These are phyloP conservation scores for Paracamarosporium sp. DNA, from an alignment of 2,329 filamentous ascomycete genomes.

Conservation along the genomic window DNA sequence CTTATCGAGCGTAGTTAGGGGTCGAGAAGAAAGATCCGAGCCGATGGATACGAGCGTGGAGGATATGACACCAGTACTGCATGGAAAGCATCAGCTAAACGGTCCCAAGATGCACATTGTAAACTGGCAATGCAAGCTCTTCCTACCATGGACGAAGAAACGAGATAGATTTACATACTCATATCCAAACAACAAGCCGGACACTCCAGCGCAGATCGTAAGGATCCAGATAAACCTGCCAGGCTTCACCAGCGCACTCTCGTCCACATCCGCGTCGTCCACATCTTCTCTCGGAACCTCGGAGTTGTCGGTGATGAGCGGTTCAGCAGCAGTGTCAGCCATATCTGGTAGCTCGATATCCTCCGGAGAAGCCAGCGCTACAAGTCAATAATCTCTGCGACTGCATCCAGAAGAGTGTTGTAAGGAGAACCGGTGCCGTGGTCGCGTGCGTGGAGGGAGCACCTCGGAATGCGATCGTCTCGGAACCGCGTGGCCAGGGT, in stretches of 20 bases:
- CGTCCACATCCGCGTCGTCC: slow-evolving; percentile 33
- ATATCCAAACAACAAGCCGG: slow-evolving; percentile 67
- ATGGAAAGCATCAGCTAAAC: slow-evolving; percentile 4
- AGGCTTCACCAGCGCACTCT: slow-evolving; percentile 34
- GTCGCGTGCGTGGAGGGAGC: background rate
- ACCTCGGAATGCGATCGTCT: background rate
- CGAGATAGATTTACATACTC: slow-evolving; percentile 51
- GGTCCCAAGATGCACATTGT: no score
- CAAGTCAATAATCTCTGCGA: background rate
- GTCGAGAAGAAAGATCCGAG: slow-evolving; percentile 58
- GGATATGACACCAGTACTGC: slow-evolving; percentile 65
- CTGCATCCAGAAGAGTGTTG: background rate
- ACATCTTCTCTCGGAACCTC: slow-evolving; percentile 20
- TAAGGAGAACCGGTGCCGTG: background rate
- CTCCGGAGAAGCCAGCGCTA: slow-evolving; percentile 18
- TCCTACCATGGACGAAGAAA: no score
- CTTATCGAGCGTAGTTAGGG: slow-evolving; percentile 62
- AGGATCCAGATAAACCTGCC: slow-evolving; percentile 61
- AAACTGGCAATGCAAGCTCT: no score
- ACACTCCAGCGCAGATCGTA: slow-evolving; percentile 64
- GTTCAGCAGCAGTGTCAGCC: slow-evolving; percentile 39
- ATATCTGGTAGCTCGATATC: slow-evolving; percentile 36
- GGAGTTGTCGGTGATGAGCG: slow-evolving; percentile 31
- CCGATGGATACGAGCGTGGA: slow-evolving; percentile 64
- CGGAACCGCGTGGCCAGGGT: background rate